Evolutionary conservation across 163 green algal species (phyloP), one percentile per base, ranked within the genome.

Genomic region (Chlamydomonas reinhardtii): DNA sequence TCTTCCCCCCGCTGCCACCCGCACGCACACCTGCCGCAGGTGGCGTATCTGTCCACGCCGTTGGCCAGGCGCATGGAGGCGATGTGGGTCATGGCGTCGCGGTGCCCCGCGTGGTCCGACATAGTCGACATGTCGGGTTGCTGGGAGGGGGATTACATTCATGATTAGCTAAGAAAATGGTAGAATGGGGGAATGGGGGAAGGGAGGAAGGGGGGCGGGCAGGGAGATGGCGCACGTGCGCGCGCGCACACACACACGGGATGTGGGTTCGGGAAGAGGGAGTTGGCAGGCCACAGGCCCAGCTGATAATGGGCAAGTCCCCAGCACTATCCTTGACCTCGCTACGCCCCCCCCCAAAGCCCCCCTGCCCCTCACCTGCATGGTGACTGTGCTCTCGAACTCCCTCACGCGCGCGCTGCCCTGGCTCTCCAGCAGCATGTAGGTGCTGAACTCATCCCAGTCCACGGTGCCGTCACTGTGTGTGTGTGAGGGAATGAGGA

Each of bases 381-480:
- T 79, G 34, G 80, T 86, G 25, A 86, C 70, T 54, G 70, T 79
- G 69, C 70, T 79, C 56, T 86, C 80, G 56, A 86, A 86, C 70
- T 86, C 80, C 34, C 80, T 35, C 54, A 86, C 80, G 9, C 69
- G 32, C 2, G 80, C 80, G 54, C 80, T 86, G 80, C 80, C 85
- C 72, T 95, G 91, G 73, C 91, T 94, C 83, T 96, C 93, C 37
- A 96, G 85, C 35, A 97, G 80, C 85, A 95, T 95, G 89, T 93
- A 96, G 20, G 71, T 87, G 29, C 86, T 91, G 91, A 97, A 96
- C 90, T 97, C 95, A 64, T 96, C 92, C 95, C 95, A 97, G 87
- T 96, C 91, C 9, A 97, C 78, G 32, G 88, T 94, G 61, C 92
- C 93, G 82, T 96, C 93, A 25, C 86, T 86, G 70, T 4, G 29